phyloP scores from a whole-genome alignment of 1,284 basidiomycete species.

The Ceratobasidium sp. region DNA sequence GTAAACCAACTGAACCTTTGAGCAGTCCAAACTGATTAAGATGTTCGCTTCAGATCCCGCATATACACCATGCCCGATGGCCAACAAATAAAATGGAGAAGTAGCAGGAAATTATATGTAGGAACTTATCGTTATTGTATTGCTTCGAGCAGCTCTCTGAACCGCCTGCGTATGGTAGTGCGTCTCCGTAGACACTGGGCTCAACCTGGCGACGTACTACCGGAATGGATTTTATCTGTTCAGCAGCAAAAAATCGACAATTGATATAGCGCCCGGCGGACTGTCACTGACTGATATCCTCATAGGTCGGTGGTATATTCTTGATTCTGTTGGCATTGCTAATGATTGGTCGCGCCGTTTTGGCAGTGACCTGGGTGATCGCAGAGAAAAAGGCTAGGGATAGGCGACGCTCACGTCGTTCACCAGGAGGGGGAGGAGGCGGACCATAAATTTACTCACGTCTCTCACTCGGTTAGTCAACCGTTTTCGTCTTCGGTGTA shows the following conservation, averaged over 20 bases:
- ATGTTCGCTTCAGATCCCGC: conserved; percentile 2
- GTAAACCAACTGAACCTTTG: background rate
- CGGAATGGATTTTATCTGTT: background rate
- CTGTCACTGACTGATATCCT: conserved; percentile 13
- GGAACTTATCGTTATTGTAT: background rate
- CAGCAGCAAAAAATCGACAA: conserved; percentile 20
- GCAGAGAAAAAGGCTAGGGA: conserved; percentile 33
- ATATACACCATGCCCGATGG: conserved; percentile 14
- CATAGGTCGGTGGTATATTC: background rate
- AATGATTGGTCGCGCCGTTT: background rate
- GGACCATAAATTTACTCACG: background rate
- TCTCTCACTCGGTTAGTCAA: background rate
- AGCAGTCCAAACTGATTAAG: background rate
- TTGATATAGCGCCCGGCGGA: conserved; percentile 13
- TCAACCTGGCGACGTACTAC: conserved; percentile 43
- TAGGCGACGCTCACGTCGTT: conserved; percentile 7
- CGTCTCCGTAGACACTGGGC: conserved; percentile 1
- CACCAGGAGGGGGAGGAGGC: background rate
- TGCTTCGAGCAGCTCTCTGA: background rate
- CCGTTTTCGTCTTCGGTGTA: background rate
- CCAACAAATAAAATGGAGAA: conserved; percentile 31
- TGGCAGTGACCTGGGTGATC: conserved; percentile 38
- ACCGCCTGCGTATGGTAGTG: background rate
- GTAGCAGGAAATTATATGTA: conserved; percentile 12
- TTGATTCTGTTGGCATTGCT: too few relatives aligned